Conservation (phyloP, 768 basidiomycete genomes). For the Boletus fagicola region DNA sequence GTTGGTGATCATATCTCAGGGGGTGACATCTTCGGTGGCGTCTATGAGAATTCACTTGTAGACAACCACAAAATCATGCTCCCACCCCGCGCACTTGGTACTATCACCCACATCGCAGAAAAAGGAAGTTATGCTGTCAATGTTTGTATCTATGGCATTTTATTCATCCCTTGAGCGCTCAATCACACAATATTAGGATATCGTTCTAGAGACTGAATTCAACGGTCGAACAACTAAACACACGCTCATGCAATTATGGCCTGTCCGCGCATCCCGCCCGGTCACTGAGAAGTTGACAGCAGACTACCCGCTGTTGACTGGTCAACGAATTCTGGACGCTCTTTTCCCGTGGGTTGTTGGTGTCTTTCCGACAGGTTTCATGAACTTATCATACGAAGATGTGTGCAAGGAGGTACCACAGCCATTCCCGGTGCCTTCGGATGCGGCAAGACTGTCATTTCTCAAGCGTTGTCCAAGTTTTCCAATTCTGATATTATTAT, state of each 20-base stretch:
- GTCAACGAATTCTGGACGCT: constrained; percentile 95
- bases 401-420: constrained; percentile 94
- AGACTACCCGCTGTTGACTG: constrained; percentile 87
- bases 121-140: constrained; percentile 91
- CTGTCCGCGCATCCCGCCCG: constrained; percentile 95
- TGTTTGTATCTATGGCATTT: constrained; percentile 44
- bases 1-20: constrained; percentile 97
- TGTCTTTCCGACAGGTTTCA: background rate
- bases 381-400: constrained; percentile 43
- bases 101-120: constrained; percentile 89
- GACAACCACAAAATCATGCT: constrained; percentile 98
- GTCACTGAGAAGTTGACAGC: constrained; percentile 95
- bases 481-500: constrained; percentile 99
- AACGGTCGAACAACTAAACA: constrained; percentile 92
- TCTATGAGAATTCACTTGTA: constrained; percentile 97
- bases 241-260: constrained; percentile 98
- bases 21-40: constrained; percentile 92
- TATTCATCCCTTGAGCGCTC: background rate
- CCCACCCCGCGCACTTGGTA: constrained; percentile 89
- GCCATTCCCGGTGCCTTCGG: constrained; percentile 99
- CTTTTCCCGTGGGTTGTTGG: constrained; percentile 77
- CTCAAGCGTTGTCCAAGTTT: constrained; percentile 95
- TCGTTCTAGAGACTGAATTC: constrained; percentile 96
- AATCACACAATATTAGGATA: constrained; percentile 54
- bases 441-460: constrained; percentile 98